phyloP scores from a whole-genome alignment of 2,329 filamentous ascomycete genomes.

The Pseudocercospora fijiensis region DNA sequence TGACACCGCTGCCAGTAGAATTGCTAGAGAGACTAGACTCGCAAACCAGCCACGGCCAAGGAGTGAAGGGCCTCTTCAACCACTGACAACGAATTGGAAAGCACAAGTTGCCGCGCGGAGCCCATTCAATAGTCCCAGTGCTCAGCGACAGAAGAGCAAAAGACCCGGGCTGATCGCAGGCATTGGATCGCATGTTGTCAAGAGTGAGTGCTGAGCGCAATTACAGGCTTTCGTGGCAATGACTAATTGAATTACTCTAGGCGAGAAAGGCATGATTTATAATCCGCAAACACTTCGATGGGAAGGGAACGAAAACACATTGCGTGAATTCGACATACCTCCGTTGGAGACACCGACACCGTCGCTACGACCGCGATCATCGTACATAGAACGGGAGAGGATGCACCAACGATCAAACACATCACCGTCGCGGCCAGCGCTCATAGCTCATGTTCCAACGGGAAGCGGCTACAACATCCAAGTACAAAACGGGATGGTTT shows the following conservation, averaged over 20 bases:
- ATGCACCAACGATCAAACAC: conserved; percentile 36
- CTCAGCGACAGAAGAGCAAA: conserved; percentile 49
- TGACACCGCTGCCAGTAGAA: conserved; percentile 65
- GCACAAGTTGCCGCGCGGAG: conserved; percentile 53
- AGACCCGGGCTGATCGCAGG: conserved; percentile 87
- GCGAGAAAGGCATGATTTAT: conserved; percentile 92
- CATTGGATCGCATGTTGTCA: conserved; percentile 72
- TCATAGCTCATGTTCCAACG: conserved; percentile 77
- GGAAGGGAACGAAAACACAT: conserved; percentile 92
- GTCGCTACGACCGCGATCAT: conserved; percentile 33
- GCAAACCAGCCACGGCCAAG: conserved; percentile 42
- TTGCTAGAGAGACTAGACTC: conserved; percentile 59
- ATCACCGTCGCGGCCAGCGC: conserved; percentile 62
- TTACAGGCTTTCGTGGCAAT: background rate
- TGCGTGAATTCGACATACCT: conserved; percentile 70
- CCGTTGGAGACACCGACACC: conserved; percentile 39
- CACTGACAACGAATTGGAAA: conserved; percentile 61
- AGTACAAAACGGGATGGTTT: conserved; percentile 97
- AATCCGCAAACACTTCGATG: conserved; percentile 83
- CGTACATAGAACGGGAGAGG: conserved; percentile 35
- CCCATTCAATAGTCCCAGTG: conserved; percentile 51
- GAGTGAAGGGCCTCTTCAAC: conserved; percentile 51
- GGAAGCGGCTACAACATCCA: conserved; percentile 79
- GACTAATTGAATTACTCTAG: conserved; percentile 46
- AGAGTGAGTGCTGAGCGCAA: conserved; percentile 60